phyloP scores from a whole-genome alignment of 192 early-diverging fungal genomes.

The Backusella circina region DNA sequence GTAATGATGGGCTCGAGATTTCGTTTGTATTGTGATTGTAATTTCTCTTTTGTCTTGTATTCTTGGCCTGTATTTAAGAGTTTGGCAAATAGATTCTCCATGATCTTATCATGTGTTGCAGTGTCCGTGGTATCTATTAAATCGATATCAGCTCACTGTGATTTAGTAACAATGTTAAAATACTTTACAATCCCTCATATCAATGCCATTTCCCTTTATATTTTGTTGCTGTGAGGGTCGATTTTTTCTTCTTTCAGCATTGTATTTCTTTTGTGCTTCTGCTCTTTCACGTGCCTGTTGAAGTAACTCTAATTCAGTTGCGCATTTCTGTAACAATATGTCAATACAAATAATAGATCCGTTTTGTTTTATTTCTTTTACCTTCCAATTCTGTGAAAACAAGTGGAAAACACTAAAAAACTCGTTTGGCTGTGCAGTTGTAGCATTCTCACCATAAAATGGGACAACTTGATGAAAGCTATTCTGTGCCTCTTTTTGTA shows the following conservation, averaged over 20 bases:
- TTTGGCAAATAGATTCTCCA: constrained; percentile 1
- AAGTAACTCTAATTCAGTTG: constrained; percentile 9
- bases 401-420: constrained; percentile 83
- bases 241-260: constrained; percentile 31
- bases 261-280: constrained; percentile 44
- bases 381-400: constrained; percentile 69
- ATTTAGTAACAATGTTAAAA: not conserved
- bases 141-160: not conserved
- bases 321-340: constrained; percentile 17
- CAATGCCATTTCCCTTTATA: constrained; percentile 5
- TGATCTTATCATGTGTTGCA: constrained; percentile 1
- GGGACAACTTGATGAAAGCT: constrained; percentile 55
- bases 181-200: constrained; percentile 11
- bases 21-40: not conserved
- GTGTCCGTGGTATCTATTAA: not conserved
- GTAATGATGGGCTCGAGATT: not conserved
- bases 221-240: not conserved
- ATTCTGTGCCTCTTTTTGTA: constrained; percentile 59
- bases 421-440: constrained; percentile 68
- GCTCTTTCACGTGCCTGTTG: constrained; percentile 37
- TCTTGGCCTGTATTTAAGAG: not conserved
- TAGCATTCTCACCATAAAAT: constrained; percentile 71
- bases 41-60: constrained; percentile 1
- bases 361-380: constrained; percentile 12
- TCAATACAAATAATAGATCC: not conserved